Evolutionary conservation across 2,329 filamentous ascomycete species (phyloP).

Genomic region (Pseudonectria buxi): DNA sequence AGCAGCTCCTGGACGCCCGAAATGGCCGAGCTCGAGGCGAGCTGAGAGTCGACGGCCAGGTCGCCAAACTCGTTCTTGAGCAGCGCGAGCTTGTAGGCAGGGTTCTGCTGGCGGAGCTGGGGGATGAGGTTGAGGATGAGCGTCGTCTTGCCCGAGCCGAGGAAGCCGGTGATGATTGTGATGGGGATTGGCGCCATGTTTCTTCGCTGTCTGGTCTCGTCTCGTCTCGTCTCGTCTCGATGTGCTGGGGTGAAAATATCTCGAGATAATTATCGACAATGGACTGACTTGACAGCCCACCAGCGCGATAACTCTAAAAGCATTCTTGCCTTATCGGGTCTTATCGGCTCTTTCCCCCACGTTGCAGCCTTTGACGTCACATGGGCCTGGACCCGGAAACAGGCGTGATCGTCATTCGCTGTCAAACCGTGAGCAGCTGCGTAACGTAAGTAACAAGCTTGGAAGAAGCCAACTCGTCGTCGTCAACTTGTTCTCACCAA

Average conservation of each 20-base stretch:
- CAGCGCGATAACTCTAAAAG: conserved; percentile 18
- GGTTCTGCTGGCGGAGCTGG: conserved; percentile 69
- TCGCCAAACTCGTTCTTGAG: conserved; percentile 99
- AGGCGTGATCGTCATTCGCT: no score
- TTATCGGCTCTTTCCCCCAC: conserved; percentile 4
- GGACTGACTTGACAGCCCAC: conserved; percentile 15
- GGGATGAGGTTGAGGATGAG: conserved; percentile 90
- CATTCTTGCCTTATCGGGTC: conserved; percentile 15
- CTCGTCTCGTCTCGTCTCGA: no score
- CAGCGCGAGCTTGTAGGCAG: conserved; percentile 78
- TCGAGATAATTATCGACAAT: conserved; percentile 12
- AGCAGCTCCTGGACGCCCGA: conserved; percentile 87
- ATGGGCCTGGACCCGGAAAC: not conserved
- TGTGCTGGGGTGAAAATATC: conserved; percentile 14
- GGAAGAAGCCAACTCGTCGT: no score
- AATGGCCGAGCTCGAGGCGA: conserved; percentile 75
- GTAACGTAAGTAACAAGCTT: no score
- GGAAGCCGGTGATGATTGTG: conserved; percentile 92
- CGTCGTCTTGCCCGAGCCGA: conserved; percentile 94
- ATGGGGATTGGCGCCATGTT: conserved; percentile 69
- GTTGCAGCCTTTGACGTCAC: not conserved
- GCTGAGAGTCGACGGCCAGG: conserved; percentile 84
- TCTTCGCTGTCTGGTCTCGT: no score
- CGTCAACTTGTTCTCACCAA: no score
- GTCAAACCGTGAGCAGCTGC: no score